These are phyloP conservation scores for Tulasnella sp. DNA, from an alignment of 768 basidiomycete species.

Conservation along the genomic window DNA sequence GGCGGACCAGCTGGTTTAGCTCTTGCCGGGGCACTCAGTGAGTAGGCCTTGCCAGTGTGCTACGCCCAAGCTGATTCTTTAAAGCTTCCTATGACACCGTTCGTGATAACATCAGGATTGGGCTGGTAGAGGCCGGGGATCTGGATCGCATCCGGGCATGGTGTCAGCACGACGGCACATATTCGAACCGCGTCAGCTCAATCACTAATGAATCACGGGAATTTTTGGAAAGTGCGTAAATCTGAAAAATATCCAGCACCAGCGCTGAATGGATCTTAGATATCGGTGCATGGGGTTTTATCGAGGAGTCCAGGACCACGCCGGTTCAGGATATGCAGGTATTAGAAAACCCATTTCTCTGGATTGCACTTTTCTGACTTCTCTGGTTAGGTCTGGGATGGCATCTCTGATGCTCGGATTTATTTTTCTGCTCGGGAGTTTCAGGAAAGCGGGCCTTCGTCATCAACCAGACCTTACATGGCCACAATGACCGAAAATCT, in stretches of 20 bases:
- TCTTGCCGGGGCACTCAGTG: slow-evolving; percentile 76
- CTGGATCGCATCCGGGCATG: slow-evolving; percentile 55
- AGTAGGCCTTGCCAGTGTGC: slow-evolving; percentile 19
- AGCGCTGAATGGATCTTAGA: slow-evolving; percentile 26
- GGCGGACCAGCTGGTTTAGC: slow-evolving; percentile 89
- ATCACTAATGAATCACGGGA: slow-evolving; percentile 60
- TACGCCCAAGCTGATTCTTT: background rate
- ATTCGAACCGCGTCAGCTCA: slow-evolving; percentile 77
- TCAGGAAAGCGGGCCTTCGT: slow-evolving; percentile 20
- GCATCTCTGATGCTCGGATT: slow-evolving; percentile 67
- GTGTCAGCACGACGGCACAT: slow-evolving; percentile 41
- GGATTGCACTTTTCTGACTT: slow-evolving; percentile 9
- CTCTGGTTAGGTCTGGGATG: slow-evolving; percentile 69
- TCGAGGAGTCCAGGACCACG: slow-evolving; percentile 53
- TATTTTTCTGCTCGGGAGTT: slow-evolving; percentile 42
- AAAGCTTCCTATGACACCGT: slow-evolving; percentile 43
- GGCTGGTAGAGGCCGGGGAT: slow-evolving; percentile 73
- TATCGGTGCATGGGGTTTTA: slow-evolving; percentile 71
- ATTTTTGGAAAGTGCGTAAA: slow-evolving; percentile 49
- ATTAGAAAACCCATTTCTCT: slow-evolving; percentile 17
- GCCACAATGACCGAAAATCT: slow-evolving; percentile 74
- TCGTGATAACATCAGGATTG: slow-evolving; percentile 44
- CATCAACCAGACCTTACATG: slow-evolving; percentile 37
- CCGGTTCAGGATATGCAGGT: slow-evolving; percentile 81
- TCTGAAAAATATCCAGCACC: slow-evolving; percentile 6